A percentile compares a stretch with the other conserved stretches of the same genome.
Conservation (phyloP, 2,329 filamentous ascomycete genomes). For the Mycocentrospora acerina region DNA sequence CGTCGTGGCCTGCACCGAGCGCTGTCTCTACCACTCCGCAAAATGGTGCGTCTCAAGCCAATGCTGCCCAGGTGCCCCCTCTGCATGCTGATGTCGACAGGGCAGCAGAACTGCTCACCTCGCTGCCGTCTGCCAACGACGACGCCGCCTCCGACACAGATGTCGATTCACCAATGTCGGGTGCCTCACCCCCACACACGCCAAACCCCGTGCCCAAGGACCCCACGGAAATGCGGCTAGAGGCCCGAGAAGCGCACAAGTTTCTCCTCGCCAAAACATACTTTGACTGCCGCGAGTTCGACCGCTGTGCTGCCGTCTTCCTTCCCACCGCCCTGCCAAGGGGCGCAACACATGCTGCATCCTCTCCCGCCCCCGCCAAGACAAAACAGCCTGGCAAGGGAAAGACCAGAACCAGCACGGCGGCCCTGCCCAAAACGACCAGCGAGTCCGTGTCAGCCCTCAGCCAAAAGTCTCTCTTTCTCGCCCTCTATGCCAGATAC, state of each 20-base stretch:
- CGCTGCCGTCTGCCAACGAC: constrained; percentile 66
- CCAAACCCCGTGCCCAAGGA: constrained; percentile 59
- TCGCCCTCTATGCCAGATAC: constrained; percentile 89
- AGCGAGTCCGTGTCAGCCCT: constrained; percentile 52
- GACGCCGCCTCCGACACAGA: constrained; percentile 58
- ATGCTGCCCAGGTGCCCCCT: background rate
- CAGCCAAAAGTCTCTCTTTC: constrained; percentile 89
- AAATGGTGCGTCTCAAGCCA: constrained; percentile 70
- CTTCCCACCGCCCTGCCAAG: constrained; percentile 78
- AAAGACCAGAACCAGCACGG: constrained; percentile 53
- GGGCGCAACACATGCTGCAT: constrained; percentile 58
- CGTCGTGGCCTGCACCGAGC: constrained; percentile 86
- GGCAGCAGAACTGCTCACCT: constrained; percentile 90
- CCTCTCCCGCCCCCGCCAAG: constrained; percentile 35
- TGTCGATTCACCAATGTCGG: constrained; percentile 60
- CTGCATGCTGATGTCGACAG: constrained; percentile 52
- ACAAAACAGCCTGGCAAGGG: constrained; percentile 55
- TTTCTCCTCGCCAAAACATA: constrained; percentile 91
- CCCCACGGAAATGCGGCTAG: constrained; percentile 71
- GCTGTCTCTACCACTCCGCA: constrained; percentile 91
- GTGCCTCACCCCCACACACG: constrained; percentile 48
- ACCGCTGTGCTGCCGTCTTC: constrained; percentile 88
- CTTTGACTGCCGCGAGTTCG: constrained; percentile 93
- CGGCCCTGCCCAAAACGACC: constrained; percentile 37
- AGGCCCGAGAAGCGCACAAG: constrained; percentile 75